phyloP scores from a whole-genome alignment of 768 basidiomycete genomes.

The Jaapia argillacea region DNA sequence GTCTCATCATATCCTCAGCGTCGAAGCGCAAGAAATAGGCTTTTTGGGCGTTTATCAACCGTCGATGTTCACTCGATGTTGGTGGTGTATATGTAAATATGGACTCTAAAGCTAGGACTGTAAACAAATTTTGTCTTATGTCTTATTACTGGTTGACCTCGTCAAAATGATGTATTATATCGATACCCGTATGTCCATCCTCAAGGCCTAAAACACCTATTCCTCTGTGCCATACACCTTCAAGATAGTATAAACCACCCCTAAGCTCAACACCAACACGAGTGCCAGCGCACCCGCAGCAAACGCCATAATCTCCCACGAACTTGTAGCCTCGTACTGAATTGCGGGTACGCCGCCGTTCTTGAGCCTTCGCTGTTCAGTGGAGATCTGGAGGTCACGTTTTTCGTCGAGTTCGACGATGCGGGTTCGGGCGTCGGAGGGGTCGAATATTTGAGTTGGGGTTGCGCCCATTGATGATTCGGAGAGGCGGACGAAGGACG shows the following conservation, averaged over 20 bases:
- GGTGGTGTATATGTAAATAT: background rate
- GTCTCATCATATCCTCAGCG: constrained; percentile 11
- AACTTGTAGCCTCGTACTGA: background rate
- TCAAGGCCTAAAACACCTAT: background rate
- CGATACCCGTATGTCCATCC: background rate
- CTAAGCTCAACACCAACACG: constrained; percentile 9
- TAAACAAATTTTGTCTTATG: background rate
- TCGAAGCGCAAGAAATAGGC: constrained; percentile 30
- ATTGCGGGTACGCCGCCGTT: constrained; percentile 1
- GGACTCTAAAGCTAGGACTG: background rate
- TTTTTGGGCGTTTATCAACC: background rate
- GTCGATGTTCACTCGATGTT: background rate
- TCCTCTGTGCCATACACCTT: constrained; percentile 3
- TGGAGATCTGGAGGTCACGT: constrained; percentile 21
- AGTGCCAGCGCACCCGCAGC: constrained; percentile 10
- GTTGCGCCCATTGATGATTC: constrained; percentile 2
- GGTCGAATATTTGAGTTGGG: constrained; percentile 24
- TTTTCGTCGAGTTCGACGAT: constrained; percentile 35
- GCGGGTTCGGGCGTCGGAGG: constrained; percentile 44
- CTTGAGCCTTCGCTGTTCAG: constrained; percentile 30
- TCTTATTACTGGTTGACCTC: background rate
- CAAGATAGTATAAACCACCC: constrained; percentile 10
- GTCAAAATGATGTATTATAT: background rate
- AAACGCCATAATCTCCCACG: constrained; percentile 10
- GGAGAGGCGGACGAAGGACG: constrained; percentile 64